Percentiles rank a stretch among this genome's conserved stretches.
These are phyloP conservation scores for Colletotrichum camelliae DNA, from an alignment of 2,329 filamentous ascomycete genomes.

Conservation along the genomic window DNA sequence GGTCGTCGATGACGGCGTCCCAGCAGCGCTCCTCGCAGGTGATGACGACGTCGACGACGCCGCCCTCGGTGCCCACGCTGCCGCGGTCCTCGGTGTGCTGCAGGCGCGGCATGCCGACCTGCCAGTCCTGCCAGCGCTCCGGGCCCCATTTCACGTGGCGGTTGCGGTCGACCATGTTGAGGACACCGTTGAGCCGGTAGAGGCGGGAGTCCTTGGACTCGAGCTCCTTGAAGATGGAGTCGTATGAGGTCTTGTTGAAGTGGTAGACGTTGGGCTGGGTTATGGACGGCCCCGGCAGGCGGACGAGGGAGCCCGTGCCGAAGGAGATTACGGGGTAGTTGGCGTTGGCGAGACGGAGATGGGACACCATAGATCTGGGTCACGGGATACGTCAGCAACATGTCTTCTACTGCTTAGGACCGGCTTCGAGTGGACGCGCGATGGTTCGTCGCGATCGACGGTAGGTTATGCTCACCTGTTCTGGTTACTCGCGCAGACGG, in stretches of 20 bases:
- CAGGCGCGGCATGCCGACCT: slow-evolving; percentile 81
- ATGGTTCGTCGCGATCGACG: neutral
- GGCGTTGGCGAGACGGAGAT: slow-evolving; percentile 85
- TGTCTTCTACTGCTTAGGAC: neutral
- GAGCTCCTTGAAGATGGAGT: slow-evolving; percentile 92
- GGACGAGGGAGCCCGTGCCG: slow-evolving; percentile 92
- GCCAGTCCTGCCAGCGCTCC: slow-evolving; percentile 98
- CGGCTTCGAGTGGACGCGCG: neutral
- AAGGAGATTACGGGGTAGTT: slow-evolving; percentile 97
- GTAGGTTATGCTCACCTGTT: slow-evolving; percentile 68
- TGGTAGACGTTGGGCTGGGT: slow-evolving; percentile 96
- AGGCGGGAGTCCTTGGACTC: slow-evolving; percentile 83
- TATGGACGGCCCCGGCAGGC: slow-evolving; percentile 88
- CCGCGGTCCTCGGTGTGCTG: slow-evolving; percentile 80
- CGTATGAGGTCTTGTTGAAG: slow-evolving; percentile 97
- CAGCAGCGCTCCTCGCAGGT: slow-evolving; percentile 98
- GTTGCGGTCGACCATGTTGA: slow-evolving; percentile 96
- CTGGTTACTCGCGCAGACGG: slow-evolving; percentile 98
- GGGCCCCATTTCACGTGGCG: slow-evolving; percentile 92
- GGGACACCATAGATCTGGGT: slow-evolving; percentile 96
- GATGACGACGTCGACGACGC: slow-evolving; percentile 91
- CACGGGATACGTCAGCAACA: neutral
- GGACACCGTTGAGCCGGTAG: slow-evolving; percentile 89
- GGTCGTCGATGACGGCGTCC: slow-evolving; percentile 95
- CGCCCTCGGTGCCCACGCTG: slow-evolving; percentile 80